Conservation (phyloP, 305 asterid species). For the Andrographis paniculata region DNA sequence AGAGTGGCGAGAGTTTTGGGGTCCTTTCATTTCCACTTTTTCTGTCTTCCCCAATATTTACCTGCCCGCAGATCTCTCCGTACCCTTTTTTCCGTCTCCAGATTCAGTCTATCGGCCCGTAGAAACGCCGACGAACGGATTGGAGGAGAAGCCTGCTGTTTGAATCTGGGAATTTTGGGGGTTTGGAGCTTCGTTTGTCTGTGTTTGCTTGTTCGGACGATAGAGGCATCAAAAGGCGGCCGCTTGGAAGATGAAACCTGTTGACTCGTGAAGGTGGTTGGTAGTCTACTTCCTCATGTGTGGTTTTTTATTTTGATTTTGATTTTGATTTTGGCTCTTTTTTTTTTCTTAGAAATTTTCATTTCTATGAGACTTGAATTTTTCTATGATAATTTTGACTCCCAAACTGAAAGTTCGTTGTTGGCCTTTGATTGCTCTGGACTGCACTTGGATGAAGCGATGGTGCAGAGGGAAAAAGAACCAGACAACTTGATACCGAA, state of each 20-base stretch:
- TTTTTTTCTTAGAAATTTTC: too few species aligned
- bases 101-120: background rate
- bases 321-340: too few species aligned
- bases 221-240: slow-evolving; percentile 4
- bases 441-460: too few species aligned
- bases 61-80: slow-evolving; percentile 6
- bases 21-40: background rate
- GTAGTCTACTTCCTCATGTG: background rate
- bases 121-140: background rate
- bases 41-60: background rate
- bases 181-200: slow-evolving; percentile 9
- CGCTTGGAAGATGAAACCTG: slow-evolving; percentile 20
- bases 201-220: slow-evolving; percentile 2
- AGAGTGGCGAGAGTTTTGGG: background rate
- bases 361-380: too few species aligned
- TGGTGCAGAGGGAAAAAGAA: too few species aligned
- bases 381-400: too few species aligned
- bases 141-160: background rate
- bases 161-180: slow-evolving; percentile 17
- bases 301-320: background rate
- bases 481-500: background rate
- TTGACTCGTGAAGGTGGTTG: slow-evolving; percentile 23
- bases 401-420: too few species aligned
- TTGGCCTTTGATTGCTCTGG: too few species aligned
- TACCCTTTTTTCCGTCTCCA: background rate